Base-by-base conservation (phyloP, 345 rosid genomes). In the Murraya paniculata region DNA sequence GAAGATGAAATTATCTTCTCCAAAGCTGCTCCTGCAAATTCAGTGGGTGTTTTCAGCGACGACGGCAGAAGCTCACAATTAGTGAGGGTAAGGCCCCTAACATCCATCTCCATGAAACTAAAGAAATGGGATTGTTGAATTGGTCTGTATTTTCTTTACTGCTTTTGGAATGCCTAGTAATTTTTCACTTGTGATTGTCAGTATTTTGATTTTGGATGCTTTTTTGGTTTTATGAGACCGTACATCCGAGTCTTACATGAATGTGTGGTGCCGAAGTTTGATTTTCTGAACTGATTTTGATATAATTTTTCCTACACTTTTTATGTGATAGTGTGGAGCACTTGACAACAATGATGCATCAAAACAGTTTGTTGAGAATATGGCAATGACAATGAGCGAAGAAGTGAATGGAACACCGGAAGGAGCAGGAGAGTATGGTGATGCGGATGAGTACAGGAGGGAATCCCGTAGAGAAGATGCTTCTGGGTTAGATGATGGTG, bases 351-450 rank as follows among this genome's bases (percentile, higher is more conserved):
- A 81, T 53, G 84, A 78, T 31, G 72, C 85, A 28, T 75, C 87
- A 13, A 85, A 83, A 77, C 85, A 82, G 79, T 64, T 77, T 65
- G 86, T 27, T 24, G 86, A 80, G 66, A 83, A 86, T 73, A 78
- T 71, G 22, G 87, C 85, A 50, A 66, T 87, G 84, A 94, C 50
- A 45, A 45, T 45, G 50, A 45, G 97, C 68, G 97, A 94, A 84
- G 99, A 92, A 86, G 93, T 90, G 65, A 91, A 89, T 82, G 92
- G 85, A 78, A 90, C 93, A 69, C 89, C 91, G 0, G 86, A 85
- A 78, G 80, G 80, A 69, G 83, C 75, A 36, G 79, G 80, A 55
- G 83, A 85, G 59, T 74, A 78, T 39, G 87, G 53, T 7, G 78
- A 77, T 69, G 78, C 81, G 16, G 83, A 77, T n/a, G 85, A 79